Conservation (phyloP, 2,329 filamentous ascomycete species). For the Plenodomus tracheiphilus region DNA sequence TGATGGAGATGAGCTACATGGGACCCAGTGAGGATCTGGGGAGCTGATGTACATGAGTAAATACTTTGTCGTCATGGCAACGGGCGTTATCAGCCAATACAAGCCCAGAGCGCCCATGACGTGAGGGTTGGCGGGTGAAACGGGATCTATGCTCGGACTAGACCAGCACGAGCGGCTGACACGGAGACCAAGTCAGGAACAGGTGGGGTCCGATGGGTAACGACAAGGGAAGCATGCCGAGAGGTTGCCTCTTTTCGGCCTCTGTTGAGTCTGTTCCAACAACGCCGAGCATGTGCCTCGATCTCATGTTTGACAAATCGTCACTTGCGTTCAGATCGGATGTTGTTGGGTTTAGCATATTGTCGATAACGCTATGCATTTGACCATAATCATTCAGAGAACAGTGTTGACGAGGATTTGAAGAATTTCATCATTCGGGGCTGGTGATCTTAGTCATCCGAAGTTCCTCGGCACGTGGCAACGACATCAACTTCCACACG, state of each 20-base stretch:
- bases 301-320: background rate
- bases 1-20: constrained; percentile 39
- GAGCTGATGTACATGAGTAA: constrained; percentile 27
- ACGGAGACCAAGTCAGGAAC: constrained; percentile 6
- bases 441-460: constrained; percentile 18
- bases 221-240: constrained; percentile 1
- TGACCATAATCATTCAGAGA: too few relatives aligned
- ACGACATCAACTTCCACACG: constrained; percentile 8
- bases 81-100: constrained; percentile 22
- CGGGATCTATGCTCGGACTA: constrained; percentile 11
- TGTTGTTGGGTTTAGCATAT: too few relatives aligned
- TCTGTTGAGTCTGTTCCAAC: background rate
- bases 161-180: constrained; percentile 8
- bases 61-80: constrained; percentile 39
- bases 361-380: too few relatives aligned
- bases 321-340: background rate
- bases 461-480: constrained; percentile 7
- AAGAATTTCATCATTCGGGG: background rate
- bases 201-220: constrained; percentile 12
- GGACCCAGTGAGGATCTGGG: constrained; percentile 29
- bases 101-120: constrained; percentile 18
- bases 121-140: constrained; percentile 18
- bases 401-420: too few relatives aligned
- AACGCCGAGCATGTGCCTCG: background rate
- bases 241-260: background rate